Evolutionary conservation across 2,329 filamentous ascomycete species (phyloP).

Genomic region (Plenodomus lindquistii): DNA sequence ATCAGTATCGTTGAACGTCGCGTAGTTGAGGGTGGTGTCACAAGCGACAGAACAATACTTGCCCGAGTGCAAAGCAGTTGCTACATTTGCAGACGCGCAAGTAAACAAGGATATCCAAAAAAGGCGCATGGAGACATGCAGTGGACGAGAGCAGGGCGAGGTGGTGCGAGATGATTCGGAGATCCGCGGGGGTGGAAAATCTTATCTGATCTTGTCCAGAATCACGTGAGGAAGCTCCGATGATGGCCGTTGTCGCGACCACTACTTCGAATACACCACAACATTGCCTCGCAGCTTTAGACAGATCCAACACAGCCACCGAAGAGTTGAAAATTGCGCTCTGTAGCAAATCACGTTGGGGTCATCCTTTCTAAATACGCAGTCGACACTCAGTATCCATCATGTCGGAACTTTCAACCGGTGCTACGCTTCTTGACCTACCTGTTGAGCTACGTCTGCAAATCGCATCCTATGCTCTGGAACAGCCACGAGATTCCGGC

Average conservation of each 20-base stretch:
- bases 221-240: neutral
- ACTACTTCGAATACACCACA: neutral
- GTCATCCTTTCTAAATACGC: too few species aligned
- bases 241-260: neutral
- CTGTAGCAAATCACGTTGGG: too few species aligned
- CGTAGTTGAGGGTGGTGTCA: conserved; percentile 33
- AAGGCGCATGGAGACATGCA: conserved; percentile 22
- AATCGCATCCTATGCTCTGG: conserved; percentile 33
- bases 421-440: conserved; percentile 28
- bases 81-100: conserved; percentile 8
- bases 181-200: conserved; percentile 21
- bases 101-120: conserved; percentile 9
- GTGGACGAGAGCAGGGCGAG: conserved; percentile 5
- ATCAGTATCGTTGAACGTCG: conserved; percentile 39
- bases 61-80: conserved; percentile 19
- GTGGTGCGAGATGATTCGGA: conserved; percentile 12
- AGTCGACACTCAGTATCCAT: neutral
- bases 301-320: too few species aligned
- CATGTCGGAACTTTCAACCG: conserved; percentile 1
- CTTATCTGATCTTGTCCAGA: conserved; percentile 15
- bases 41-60: conserved; percentile 37
- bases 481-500: conserved; percentile 27
- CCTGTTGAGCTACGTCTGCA: conserved; percentile 43
- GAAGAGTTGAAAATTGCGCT: too few species aligned
- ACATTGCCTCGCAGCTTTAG: too few species aligned